Evolutionary conservation across 2,329 filamentous ascomycete genomes (phyloP).

Genomic region (Fonsecaea multimorphosa): DNA sequence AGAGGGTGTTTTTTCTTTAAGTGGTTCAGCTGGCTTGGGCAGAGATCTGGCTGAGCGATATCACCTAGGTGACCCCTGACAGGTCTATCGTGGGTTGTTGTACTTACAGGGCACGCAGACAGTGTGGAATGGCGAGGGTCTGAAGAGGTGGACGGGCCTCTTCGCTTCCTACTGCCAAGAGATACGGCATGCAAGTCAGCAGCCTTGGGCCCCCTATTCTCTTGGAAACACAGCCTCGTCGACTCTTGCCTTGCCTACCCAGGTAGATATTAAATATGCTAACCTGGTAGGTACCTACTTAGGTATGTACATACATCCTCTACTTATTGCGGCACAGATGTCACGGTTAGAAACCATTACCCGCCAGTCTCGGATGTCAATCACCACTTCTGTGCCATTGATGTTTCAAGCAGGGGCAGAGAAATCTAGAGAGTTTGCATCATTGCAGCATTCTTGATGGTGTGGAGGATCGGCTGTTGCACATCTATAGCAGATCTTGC

Average conservation of each 20-base stretch:
- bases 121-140: neutral
- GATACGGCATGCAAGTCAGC: neutral
- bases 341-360: neutral
- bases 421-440: constrained; percentile 92
- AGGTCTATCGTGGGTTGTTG: neutral
- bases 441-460: constrained; percentile 90
- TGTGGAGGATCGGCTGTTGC: constrained; percentile 82
- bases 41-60: no score
- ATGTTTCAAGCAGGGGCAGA: constrained; percentile 89
- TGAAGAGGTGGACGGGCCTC: neutral
- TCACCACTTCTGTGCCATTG: neutral
- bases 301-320: no score
- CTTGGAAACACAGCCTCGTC: neutral
- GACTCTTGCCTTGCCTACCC: no score
- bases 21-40: no score
- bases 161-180: neutral
- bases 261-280: no score
- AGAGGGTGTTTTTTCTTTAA: no score
- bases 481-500: constrained; percentile 44
- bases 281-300: no score
- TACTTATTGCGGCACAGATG: neutral
- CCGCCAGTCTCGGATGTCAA: neutral
- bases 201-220: neutral
- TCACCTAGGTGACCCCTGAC: neutral
- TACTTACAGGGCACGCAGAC: neutral